A percentile compares a stretch with the other conserved stretches of the same genome.
These are phyloP conservation scores for Trichoderma orchidacearum DNA, from an alignment of 495 filamentous ascomycete genomes.

Conservation along the genomic window DNA sequence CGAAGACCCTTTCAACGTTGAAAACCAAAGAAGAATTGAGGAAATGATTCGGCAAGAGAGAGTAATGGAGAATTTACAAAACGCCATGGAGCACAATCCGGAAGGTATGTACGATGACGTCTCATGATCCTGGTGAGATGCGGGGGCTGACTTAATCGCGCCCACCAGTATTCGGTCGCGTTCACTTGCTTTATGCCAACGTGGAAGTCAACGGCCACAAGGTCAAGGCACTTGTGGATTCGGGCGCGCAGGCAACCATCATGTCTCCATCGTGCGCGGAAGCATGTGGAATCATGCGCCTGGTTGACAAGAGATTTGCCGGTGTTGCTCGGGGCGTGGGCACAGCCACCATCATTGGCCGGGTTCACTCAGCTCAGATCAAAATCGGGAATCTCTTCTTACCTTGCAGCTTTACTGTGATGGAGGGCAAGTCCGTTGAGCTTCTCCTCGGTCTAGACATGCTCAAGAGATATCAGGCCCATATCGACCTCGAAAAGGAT, in stretches of 20 bases:
- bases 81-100: constrained; percentile 89
- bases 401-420: constrained; percentile 95
- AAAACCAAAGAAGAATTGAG: constrained; percentile 84
- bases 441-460: constrained; percentile 90
- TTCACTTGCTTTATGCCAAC: constrained; percentile 92
- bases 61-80: constrained; percentile 87
- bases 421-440: constrained; percentile 98
- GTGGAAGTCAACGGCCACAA: constrained; percentile 86
- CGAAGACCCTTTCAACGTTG: constrained; percentile 80
- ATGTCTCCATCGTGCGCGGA: constrained; percentile 93
- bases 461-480: constrained; percentile 86
- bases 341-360: constrained; percentile 84
- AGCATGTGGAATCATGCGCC: constrained; percentile 87
- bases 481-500: constrained; percentile 70
- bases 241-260: constrained; percentile 94
- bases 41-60: constrained; percentile 91
- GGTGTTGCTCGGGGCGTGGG: constrained; percentile 89
- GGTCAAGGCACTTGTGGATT: constrained; percentile 95
- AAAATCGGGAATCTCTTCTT: constrained; percentile 82
- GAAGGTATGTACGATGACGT: constrained; percentile 52
- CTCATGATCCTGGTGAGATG: neutral
- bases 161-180: constrained; percentile 53
- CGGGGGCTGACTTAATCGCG: neutral
- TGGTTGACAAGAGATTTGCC: constrained; percentile 84
- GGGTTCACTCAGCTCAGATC: constrained; percentile 87